Evolutionary conservation across 2,329 filamentous ascomycete species (phyloP), one percentile per base, ranked within the genome.

Genomic region (Didymosphaeria variabile): DNA sequence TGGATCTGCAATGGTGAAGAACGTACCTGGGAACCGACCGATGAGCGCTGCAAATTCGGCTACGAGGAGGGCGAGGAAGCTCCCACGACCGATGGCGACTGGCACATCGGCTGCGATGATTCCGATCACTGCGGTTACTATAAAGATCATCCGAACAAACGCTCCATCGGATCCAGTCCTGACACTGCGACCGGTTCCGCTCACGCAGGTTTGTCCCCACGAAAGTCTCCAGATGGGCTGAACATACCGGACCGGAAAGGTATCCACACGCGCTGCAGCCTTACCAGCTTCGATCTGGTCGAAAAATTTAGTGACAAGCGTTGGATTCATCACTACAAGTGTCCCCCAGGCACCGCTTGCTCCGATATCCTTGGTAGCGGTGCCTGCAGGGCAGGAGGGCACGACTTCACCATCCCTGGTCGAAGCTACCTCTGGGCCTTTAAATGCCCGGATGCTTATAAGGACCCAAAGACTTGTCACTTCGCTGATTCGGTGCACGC

Each of bases 51-150:
- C 17, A 19, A 7, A n/a, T 3, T 15, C 32, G 23, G 1, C 19
- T 9, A 17, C 32, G 19, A 7, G 2, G n/a, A 40, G 23, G 51
- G 29, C 23, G 13, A 54, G 12, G 19, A 21, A 13, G n/a, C n/a
- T 13, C 9, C 17, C 12, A 40, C 32, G 17, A 15, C 56, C 19
- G 53, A 55, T 21, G 50, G 50, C 19, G 57, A 55, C 57, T 59
- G 54, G 58, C 58, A 57, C 42, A 60, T 60, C n/a, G 58, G 58
- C 5, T 60, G 58, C 54, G 32, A 31, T 12, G 31, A 42, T 13
- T 8, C 47, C 7, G 40, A 23, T 15, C 56, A 38, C 12, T 60
- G 58, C 40, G 29, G n/a, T 29, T 57, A 57, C 47, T 57, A 57
- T 23, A 19, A 49, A 19, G 53, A 57, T 31, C 13, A 31, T 45